phyloP scores from a whole-genome alignment of 768 basidiomycete genomes.

The Suillus subalutaceus region DNA sequence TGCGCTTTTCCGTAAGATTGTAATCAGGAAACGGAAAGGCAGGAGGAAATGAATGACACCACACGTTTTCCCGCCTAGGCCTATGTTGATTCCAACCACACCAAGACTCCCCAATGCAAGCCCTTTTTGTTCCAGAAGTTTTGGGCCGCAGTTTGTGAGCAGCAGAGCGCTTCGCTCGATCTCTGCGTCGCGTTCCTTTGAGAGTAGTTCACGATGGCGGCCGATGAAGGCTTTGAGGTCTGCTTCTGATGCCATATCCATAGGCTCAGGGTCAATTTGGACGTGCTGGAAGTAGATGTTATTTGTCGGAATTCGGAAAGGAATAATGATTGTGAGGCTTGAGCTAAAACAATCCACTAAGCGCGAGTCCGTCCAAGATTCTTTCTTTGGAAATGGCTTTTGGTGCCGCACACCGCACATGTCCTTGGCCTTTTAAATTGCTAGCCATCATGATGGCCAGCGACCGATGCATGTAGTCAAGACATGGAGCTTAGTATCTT shows the following conservation, averaged over 20 bases:
- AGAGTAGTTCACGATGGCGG: conserved; percentile 67
- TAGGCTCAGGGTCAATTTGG: not conserved
- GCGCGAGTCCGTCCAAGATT: no score
- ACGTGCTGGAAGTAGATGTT: not conserved
- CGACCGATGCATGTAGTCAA: no score
- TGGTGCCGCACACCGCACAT: no score
- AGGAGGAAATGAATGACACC: conserved; percentile 11
- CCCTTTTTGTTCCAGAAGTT: conserved; percentile 86
- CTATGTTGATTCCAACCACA: conserved; percentile 71
- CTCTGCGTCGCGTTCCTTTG: conserved; percentile 81
- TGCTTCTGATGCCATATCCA: conserved; percentile 25
- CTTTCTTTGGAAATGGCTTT: no score
- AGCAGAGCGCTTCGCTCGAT: conserved; percentile 78
- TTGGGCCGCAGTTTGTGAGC: conserved; percentile 80
- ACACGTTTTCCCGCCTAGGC: conserved; percentile 92
- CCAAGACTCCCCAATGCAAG: conserved; percentile 78
- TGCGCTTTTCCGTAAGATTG: conserved; percentile 44
- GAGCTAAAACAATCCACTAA: no score
- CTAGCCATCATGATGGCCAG: no score
- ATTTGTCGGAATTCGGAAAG: no score
- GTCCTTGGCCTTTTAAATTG: no score
- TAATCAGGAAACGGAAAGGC: not conserved
- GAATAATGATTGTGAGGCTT: not conserved
- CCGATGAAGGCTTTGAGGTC: conserved; percentile 61
- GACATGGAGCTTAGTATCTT: no score